Percentiles rank a stretch among this genome's conserved stretches.
These are phyloP conservation scores for Stevia rebaudiana DNA, from an alignment of 140 eudicot species.

Conservation along the genomic window DNA sequence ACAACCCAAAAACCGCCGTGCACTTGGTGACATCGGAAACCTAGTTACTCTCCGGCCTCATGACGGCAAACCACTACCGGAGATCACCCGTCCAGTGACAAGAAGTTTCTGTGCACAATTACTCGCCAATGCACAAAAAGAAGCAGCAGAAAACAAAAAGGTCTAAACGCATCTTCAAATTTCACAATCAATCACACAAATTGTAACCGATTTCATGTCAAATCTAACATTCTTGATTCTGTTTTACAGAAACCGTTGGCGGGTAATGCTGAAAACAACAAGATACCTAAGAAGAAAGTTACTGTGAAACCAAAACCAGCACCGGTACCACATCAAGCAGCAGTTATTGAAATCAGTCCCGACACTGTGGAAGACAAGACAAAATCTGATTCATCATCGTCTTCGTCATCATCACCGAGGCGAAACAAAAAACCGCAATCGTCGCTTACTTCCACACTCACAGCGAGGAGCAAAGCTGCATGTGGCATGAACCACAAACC, in stretches of 20 bases:
- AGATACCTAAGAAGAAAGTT: constrained; percentile 27
- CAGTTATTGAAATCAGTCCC: constrained; percentile 58
- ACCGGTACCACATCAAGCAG: constrained; percentile 38
- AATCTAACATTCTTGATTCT: not conserved
- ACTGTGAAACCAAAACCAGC: constrained; percentile 43
- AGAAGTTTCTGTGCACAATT: constrained; percentile 88
- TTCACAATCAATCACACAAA: not conserved
- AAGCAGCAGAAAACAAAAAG: constrained; percentile 58
- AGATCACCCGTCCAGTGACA: constrained; percentile 64
- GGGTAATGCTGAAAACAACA: constrained; percentile 14
- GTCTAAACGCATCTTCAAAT: constrained; percentile 1
- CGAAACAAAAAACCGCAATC: constrained; percentile 48
- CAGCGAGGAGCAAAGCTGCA: constrained; percentile 11
- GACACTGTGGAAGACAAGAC: constrained; percentile 33
- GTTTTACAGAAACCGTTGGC: constrained; percentile 33
- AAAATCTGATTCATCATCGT: constrained; percentile 22
- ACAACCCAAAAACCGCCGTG: constrained; percentile 53
- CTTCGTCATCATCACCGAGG: constrained; percentile 7
- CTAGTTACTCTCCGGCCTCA: constrained; percentile 42
- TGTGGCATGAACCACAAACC: constrained; percentile 4
- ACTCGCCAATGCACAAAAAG: constrained; percentile 76
- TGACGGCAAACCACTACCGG: constrained; percentile 60
- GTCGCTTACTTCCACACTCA: constrained; percentile 52
- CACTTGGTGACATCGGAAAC: constrained; percentile 70
- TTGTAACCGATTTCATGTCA: not conserved